Conservation (phyloP, 441 rosid species). For the Pelargonium cotyledonis region DNA sequence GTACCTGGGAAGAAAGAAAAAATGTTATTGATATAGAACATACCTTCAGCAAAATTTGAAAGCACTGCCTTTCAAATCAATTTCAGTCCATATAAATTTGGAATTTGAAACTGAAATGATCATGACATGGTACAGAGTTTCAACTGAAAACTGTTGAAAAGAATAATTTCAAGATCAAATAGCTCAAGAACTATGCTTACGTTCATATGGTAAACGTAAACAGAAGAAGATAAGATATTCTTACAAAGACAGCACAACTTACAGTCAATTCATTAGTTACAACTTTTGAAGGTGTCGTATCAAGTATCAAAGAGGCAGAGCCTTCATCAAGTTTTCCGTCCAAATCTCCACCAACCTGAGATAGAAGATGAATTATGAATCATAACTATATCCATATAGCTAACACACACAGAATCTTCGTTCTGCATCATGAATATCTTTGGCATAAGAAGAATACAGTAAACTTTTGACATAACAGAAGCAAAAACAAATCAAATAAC, state of each 20-base stretch:
- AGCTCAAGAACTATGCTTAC: too few species aligned
- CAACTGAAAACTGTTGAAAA: too few species aligned
- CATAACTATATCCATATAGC: slow-evolving; percentile 5
- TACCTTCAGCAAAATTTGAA: slow-evolving; percentile 11
- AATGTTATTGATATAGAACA: slow-evolving; percentile 17
- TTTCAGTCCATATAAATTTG: too few species aligned
- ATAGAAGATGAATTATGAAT: slow-evolving; percentile 21
- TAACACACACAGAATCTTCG: slow-evolving; percentile 5
- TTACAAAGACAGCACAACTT: slow-evolving; percentile 33
- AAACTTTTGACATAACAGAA: background rate
- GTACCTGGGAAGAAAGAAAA: slow-evolving; percentile 49
- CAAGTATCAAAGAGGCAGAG: slow-evolving; percentile 81
- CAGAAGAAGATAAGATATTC: background rate
- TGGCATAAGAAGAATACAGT: background rate
- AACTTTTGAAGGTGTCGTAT: slow-evolving; percentile 93
- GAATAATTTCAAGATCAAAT: too few species aligned
- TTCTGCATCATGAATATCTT: background rate
- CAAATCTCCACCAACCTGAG: slow-evolving; percentile 63
- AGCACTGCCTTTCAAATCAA: too few species aligned
- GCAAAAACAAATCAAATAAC: background rate
- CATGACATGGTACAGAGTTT: too few species aligned
- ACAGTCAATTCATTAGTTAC: slow-evolving; percentile 85
- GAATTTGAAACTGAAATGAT: too few species aligned
- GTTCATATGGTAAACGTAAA: background rate
- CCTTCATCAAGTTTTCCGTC: slow-evolving; percentile 91